These are phyloP conservation scores for Trichoderma parareesei DNA, from an alignment of 495 filamentous ascomycete species.

Conservation along the genomic window DNA sequence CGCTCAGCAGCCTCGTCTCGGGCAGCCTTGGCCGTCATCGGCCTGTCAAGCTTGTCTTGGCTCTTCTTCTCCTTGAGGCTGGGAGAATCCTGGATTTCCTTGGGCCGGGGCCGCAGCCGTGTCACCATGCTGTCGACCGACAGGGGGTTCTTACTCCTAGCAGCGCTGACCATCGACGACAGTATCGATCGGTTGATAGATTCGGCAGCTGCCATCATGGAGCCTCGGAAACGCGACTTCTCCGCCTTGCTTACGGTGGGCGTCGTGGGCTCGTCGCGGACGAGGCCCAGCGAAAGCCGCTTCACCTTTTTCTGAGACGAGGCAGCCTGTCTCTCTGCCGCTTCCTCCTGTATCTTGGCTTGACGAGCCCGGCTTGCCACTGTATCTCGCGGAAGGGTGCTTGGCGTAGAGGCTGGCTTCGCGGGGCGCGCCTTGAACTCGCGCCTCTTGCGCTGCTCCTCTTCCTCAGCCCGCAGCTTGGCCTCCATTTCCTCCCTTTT, in stretches of 20 bases:
- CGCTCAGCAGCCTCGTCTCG: constrained; percentile 58
- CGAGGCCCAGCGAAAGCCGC: constrained; percentile 5
- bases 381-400: constrained; percentile 41
- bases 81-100: constrained; percentile 48
- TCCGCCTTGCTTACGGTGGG: constrained; percentile 10
- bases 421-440: constrained; percentile 60
- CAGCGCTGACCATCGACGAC: constrained; percentile 30
- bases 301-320: not conserved
- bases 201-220: constrained; percentile 7
- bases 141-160: constrained; percentile 36
- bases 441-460: constrained; percentile 47
- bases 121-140: constrained; percentile 38
- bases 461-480: constrained; percentile 50
- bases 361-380: constrained; percentile 51
- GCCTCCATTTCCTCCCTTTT: constrained; percentile 61
- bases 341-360: constrained; percentile 22
- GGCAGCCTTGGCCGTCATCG: constrained; percentile 48
- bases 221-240: not conserved
- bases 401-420: constrained; percentile 33
- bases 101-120: constrained; percentile 45
- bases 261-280: constrained; percentile 6
- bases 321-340: constrained; percentile 17
- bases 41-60: constrained; percentile 45
- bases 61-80: constrained; percentile 40
- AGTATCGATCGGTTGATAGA: constrained; percentile 21